Base-by-base conservation (phyloP, 2,329 filamentous ascomycete genomes). In the Trematosphaeria pertusa region DNA sequence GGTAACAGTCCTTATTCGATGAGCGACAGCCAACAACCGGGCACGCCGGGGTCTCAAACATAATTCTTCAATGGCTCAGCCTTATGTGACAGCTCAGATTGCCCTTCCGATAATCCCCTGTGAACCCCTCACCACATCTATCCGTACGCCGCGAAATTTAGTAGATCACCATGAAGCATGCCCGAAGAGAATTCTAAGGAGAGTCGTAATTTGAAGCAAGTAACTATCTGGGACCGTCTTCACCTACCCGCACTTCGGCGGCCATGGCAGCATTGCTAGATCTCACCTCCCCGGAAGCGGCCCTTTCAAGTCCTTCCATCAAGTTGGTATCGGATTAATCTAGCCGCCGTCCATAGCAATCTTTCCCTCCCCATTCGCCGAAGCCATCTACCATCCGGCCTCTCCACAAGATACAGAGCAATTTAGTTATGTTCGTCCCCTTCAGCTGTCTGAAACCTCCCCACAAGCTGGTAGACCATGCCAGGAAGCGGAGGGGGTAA, bases 401-500 rank as follows among this genome's bases (percentile, higher is more conserved):
- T 52, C 54, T 50, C 48, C 55, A 55, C 37, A 48, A 58, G 59
- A 56, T 37, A 37, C 35, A 47, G 56, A 61, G 55, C 64, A 71
- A 70, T 70, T 71, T 71, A 57, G 51, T 50, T 62, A 49, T 69
- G 48, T 60, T 69, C 68, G 58, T 69, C 69, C 69, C 70, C 69
- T 66, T 46, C 20, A 47, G 52, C n/a, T 55, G 48, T 65, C 56
- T 62, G 61, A 63, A 59, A 70, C 70, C 62, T 72, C 70, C 70
- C 70, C 70, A 72, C 64, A 67, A 66, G 69, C 70, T 68, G 69
- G 63, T 59, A 71, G 66, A 72, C 69, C 65, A 71, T 65, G 54
- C 64, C 62, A 56, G 56, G 65, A 64, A 68, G 64, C 64, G 54
- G 64, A 60, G 56, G 62, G 12, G 24, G n/a, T n/a, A 65, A 66